Conservation (phyloP, 2,329 filamentous ascomycete genomes). For the Tolypocladium endophyticum region DNA sequence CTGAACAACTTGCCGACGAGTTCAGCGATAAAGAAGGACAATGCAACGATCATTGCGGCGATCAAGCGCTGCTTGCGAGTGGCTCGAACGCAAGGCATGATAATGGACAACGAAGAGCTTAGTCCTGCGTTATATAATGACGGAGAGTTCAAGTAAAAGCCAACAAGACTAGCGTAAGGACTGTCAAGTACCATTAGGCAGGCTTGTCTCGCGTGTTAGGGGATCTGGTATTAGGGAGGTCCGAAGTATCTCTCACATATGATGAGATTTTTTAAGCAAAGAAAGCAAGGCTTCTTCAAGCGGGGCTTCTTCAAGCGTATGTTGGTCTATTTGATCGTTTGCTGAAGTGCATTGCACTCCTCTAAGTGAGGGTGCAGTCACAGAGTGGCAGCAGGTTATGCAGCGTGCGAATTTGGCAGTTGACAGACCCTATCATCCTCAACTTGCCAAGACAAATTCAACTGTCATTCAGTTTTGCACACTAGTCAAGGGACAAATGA, state of each 20-base stretch:
- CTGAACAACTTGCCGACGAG: constrained; percentile 26
- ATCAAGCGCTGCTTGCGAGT: constrained; percentile 33
- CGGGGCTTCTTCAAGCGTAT: no score
- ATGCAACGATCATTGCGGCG: constrained; percentile 36
- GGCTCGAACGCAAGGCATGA: constrained; percentile 11
- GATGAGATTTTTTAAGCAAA: no score
- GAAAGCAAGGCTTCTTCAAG: no score
- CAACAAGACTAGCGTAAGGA: no score
- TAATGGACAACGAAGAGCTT: background rate
- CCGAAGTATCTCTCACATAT: no score
- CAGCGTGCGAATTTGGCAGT: background rate
- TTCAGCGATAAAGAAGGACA: constrained; percentile 41
- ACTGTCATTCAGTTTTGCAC: background rate
- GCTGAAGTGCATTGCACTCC: no score
- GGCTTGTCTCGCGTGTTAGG: no score
- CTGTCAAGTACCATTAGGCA: background rate
- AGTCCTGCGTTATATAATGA: background rate
- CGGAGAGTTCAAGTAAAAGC: no score
- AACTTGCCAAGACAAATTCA: background rate
- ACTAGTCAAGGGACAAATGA: background rate
- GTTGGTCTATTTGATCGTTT: no score
- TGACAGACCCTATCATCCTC: background rate
- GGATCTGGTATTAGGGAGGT: no score
- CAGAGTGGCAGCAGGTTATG: background rate
- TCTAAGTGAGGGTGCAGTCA: no score